Base-by-base conservation (phyloP, 495 filamentous ascomycete genomes). In the Tuber indicum region DNA sequence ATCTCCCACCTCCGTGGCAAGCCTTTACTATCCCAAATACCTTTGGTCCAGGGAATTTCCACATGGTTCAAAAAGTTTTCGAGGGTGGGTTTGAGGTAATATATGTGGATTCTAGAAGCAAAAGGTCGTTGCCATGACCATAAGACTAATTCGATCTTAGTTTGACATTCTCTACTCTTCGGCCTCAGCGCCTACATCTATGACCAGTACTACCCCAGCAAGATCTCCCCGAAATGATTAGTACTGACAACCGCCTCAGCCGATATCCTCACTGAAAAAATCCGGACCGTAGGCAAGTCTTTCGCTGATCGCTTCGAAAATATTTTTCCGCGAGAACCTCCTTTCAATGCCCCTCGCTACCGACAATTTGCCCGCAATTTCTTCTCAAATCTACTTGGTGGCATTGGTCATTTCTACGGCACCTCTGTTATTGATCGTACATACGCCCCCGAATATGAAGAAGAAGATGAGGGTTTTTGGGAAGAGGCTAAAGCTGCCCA, bases 381-480 rank as follows among this genome's bases (percentile, higher is more conserved):
- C 88, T 92, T 98, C 72, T 97, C 94, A 8, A 99, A 99, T 84
- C 87, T 99, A 47, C 87, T 97, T 46, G 96, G 96, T 72, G 96
- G 96, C 45, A 94, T 99, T 84, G 96, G 96, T 0, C 98, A 94
- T 84, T 99, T 99, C 86, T 89, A 96, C 82, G 96, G 96, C 42
- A 88, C 94, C 73, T 89, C 91, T 26, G 83, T 97, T 52, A 92
- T 96, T 41, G 96, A 99, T 82, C 92, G 94, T 71, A 97, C 94
- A 0, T 93, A 93, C 79, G 92, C 92, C 26, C 88, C 91, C 8
- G 96, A 96, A 79, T 98, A 99, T 77, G 93, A 96, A 21, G 96
- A 99, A 85, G 94, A 97, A 77, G 93, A 96, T 77, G 96, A 99
- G 85, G 94, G 93, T 9, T 98, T 98, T 86, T 97, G 94, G 94